These are phyloP conservation scores for Rhizopogon roseolus DNA, from an alignment of 768 basidiomycete genomes.

Conservation along the genomic window DNA sequence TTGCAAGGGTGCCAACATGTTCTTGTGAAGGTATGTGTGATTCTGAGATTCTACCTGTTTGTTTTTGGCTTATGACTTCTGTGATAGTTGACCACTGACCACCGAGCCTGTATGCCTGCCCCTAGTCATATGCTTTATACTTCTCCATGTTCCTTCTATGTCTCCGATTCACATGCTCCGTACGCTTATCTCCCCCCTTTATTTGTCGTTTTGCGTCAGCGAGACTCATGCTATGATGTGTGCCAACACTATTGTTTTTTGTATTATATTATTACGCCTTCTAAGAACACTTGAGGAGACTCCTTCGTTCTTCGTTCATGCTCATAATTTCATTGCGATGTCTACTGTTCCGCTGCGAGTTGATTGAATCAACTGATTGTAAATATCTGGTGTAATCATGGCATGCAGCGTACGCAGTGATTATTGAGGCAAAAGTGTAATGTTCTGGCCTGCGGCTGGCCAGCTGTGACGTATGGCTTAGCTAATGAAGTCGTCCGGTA, in stretches of 20 bases:
- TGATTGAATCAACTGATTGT: no score
- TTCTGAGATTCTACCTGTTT: background rate
- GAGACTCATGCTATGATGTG: conserved; percentile 17
- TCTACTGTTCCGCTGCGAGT: conserved; percentile 6
- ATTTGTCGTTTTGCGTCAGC: conserved; percentile 3
- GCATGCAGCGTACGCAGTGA: no score
- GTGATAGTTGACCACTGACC: background rate
- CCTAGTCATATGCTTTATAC: conserved; percentile 16
- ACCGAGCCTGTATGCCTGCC: conserved; percentile 7
- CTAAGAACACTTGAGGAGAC: conserved; percentile 14
- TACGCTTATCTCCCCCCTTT: conserved; percentile 12
- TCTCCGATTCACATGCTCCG: conserved; percentile 11
- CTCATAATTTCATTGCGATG: conserved; percentile 14
- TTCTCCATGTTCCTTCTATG: conserved; percentile 2
- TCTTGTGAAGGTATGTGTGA: conserved; percentile 21
- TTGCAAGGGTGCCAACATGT: conserved; percentile 18
- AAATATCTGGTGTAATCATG: background rate
- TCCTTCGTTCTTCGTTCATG: conserved; percentile 18
- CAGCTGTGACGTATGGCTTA: no score
- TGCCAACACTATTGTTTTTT: conserved; percentile 22
- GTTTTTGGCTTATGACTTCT: background rate
- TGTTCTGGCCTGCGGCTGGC: no score
- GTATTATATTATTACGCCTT: conserved; percentile 23
- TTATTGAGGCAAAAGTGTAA: no score
- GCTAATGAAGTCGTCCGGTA: background rate